Evolutionary conservation across 768 basidiomycete species (phyloP), one percentile per base, ranked within the genome.

Genomic region (Atractiella rhizophila): DNA sequence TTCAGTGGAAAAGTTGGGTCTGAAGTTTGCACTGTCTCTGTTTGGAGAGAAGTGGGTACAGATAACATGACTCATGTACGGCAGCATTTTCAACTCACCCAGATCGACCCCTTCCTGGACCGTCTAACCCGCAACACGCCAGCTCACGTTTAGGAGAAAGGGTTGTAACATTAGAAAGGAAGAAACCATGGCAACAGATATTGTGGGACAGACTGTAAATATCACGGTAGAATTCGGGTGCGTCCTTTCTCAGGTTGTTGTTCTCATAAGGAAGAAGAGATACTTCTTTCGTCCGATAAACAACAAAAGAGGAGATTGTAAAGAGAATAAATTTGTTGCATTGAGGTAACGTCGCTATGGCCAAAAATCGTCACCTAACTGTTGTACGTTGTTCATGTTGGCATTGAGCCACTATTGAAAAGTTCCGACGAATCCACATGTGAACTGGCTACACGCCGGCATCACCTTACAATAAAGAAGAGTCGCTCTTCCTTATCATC

Each of bases 201-300:
- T n/a, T n/a, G n/a, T n/a, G n/a, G n/a, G n/a, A n/a, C n/a, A n/a
- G n/a, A n/a, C 45, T 11, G 23, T 50, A 4, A 35, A 35, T 1
- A 18, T 55, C 26, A 51, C 48, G 4, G 50, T 53, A 19, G 49
- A 53, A 32, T 53, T 55, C 38, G 50, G 53, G 53, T 52, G 28
- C 32, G 51, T 25, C 38, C 30, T 20, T 31, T 37, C 6, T 12
- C 28, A 5, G 2, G 9, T 13, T 18, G 34, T 35, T 11, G 34
- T 20, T 11, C 11, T 12, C 11, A 12, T 12, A 30, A 18, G 12
- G 12, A 30, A 30, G 16, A 12, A 12, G 12, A 30, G 29, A 30
- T 30, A 30, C 12, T 30, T 30, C 12, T 12, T 30, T 30, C 29
- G 12, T 30, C 29, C 29, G 12, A 12, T 12, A 12, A 18, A 18